These are phyloP conservation scores for Bolboschoenoplectus hybrid DNA, from an alignment of 202 grass and related monocot species.

Conservation along the genomic window DNA sequence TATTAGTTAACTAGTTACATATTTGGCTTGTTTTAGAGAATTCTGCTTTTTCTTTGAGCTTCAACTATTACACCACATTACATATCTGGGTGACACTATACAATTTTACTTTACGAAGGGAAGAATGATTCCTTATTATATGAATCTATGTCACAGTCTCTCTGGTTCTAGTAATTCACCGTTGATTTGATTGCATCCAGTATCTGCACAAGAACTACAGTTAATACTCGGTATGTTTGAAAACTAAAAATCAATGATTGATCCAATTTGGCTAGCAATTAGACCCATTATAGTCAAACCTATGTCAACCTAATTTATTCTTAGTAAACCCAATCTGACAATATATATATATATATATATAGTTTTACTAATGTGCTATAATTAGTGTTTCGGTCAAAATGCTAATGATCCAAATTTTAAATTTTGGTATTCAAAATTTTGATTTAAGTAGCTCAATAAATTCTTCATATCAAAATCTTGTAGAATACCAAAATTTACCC, in stretches of 20 bases:
- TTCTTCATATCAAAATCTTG: too few species aligned
- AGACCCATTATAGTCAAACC: constrained; percentile 16
- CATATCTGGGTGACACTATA: neutral
- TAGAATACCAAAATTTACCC: too few species aligned
- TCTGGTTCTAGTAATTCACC: constrained; percentile 61
- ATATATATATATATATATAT: too few species aligned
- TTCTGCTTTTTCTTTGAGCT: neutral
- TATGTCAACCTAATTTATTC: neutral
- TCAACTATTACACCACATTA: neutral
- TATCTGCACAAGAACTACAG: constrained; percentile 47
- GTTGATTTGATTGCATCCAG: constrained; percentile 79
- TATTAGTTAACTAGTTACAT: neutral
- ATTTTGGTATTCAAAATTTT: too few species aligned
- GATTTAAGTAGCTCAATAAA: too few species aligned
- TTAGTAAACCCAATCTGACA: neutral
- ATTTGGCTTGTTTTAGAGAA: too few species aligned
- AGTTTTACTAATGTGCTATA: too few species aligned
- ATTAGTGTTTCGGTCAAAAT: too few species aligned
- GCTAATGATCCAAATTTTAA: too few species aligned
- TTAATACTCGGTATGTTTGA: constrained; percentile 15
- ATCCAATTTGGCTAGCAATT: neutral
- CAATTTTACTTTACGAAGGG: neutral
- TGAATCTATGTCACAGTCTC: neutral
- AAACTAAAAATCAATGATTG: neutral
- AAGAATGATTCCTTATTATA: neutral